phyloP scores from a whole-genome alignment of 768 basidiomycete genomes.

The Termitomyces sp. region DNA sequence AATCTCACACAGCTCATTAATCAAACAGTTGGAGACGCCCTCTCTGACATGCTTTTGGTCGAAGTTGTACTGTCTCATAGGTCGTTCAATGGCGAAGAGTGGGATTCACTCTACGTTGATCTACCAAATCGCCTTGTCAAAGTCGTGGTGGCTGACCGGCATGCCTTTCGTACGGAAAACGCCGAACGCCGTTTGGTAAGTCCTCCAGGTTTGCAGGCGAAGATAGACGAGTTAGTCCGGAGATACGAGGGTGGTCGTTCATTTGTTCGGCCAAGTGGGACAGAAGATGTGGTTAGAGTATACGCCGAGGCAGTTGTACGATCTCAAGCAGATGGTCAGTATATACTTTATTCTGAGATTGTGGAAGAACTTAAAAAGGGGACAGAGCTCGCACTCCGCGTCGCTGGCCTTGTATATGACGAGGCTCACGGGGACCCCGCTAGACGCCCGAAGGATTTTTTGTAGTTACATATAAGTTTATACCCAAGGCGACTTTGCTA shows the following conservation, averaged over 20 bases:
- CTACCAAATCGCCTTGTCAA: constrained; percentile 94
- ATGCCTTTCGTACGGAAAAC: constrained; percentile 84
- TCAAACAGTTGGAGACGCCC: constrained; percentile 95
- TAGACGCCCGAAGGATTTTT: constrained; percentile 73
- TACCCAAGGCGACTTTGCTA: neutral
- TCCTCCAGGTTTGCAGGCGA: constrained; percentile 74
- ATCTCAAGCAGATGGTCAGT: constrained; percentile 73
- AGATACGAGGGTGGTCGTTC: constrained; percentile 81
- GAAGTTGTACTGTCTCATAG: constrained; percentile 89
- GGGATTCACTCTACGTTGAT: constrained; percentile 92
- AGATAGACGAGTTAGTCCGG: constrained; percentile 75
- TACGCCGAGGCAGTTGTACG: constrained; percentile 86
- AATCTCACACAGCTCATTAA: constrained; percentile 86
- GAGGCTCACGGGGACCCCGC: constrained; percentile 74
- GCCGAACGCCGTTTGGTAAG: constrained; percentile 85
- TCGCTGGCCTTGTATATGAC: constrained; percentile 83
- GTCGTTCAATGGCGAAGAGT: constrained; percentile 75
- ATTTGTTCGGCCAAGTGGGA: constrained; percentile 95
- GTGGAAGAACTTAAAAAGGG: neutral
- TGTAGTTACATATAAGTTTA: constrained; percentile 27
- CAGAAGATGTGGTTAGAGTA: constrained; percentile 96
- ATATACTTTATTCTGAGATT: neutral
- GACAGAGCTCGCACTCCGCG: constrained; percentile 78
- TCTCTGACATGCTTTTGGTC: constrained; percentile 94
- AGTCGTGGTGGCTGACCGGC: constrained; percentile 79